Percentiles rank a stretch among this genome's conserved stretches.
Evolutionary conservation across 2,329 filamentous ascomycete species (phyloP).

Genomic region (Aquanectria penicillioides): DNA sequence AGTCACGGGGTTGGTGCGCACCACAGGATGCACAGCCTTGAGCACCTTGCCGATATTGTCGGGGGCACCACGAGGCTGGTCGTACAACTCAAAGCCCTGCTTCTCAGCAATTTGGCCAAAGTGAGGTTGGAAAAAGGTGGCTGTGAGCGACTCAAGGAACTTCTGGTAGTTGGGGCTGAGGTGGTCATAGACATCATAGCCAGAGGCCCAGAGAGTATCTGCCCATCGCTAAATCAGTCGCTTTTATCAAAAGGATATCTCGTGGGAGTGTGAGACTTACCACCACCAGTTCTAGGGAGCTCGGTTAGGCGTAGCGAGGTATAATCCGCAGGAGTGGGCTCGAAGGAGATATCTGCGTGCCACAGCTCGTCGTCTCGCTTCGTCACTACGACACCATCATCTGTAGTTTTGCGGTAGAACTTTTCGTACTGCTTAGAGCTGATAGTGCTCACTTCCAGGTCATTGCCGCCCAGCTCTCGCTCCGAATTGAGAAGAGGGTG

Average conservation of each 20-base stretch:
- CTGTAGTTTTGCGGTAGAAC: conserved; percentile 53
- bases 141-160: conserved; percentile 69
- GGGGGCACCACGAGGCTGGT: conserved; percentile 56
- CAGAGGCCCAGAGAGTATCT: conserved; percentile 74
- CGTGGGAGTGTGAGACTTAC: conserved; percentile 39
- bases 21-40: conserved; percentile 62
- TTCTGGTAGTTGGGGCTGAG: conserved; percentile 64
- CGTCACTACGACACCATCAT: conserved; percentile 40
- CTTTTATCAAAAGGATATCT: too few species aligned
- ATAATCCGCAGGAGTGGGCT: conserved; percentile 72
- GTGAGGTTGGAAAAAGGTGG: conserved; percentile 60
- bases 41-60: conserved; percentile 60
- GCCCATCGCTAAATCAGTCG: too few species aligned
- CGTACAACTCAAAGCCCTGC: conserved; percentile 58
- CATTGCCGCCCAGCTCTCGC: conserved; percentile 62
- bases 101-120: conserved; percentile 60
- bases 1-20: conserved; percentile 67
- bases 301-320: conserved; percentile 64
- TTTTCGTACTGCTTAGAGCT: conserved; percentile 65
- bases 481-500: conserved; percentile 66
- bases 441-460: conserved; percentile 71
- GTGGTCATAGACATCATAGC: conserved; percentile 74
- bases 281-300: conserved; percentile 65
- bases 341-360: conserved; percentile 74
- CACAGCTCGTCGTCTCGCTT: conserved; percentile 47